A percentile compares a stretch with the other conserved stretches of the same genome.
Evolutionary conservation across 805 yeast species (phyloP).

Genomic region (Soucietia sequanensis): DNA sequence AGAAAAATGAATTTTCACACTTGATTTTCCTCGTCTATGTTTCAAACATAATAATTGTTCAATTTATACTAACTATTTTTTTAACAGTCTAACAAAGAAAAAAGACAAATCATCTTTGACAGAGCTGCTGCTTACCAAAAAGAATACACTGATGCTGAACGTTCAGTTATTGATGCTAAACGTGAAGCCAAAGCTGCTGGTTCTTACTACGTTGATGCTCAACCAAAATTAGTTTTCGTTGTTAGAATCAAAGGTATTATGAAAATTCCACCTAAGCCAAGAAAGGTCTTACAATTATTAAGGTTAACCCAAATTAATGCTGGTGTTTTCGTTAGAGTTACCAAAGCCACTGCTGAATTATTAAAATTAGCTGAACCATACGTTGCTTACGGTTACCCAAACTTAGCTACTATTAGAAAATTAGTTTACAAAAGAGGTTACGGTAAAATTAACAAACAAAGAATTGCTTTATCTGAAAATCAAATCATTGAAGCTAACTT

Average conservation of each 20-base stretch:
- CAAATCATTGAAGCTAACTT: conserved; percentile 81
- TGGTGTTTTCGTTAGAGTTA: conserved; percentile 91
- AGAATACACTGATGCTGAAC: conserved; percentile 92
- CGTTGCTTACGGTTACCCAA: conserved; percentile 98
- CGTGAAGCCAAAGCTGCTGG: conserved; percentile 94
- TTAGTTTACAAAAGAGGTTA: conserved; percentile 95
- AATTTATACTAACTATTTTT: conserved; percentile 31
- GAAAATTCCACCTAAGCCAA: conserved; percentile 99
- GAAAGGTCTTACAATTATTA: conserved; percentile 94
- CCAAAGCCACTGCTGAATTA: conserved; percentile 93
- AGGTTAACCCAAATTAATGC: conserved; percentile 93
- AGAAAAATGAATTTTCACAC: background rate
- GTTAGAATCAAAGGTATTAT: conserved; percentile 99
- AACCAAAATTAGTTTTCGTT: conserved; percentile 91
- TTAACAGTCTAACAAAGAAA: conserved; percentile 45
- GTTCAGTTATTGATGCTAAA: conserved; percentile 81
- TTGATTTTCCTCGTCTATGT: background rate
- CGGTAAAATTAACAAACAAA: conserved; percentile 97
- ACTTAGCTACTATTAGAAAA: conserved; percentile 86
- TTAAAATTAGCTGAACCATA: conserved; percentile 93
- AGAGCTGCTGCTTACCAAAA: conserved; percentile 96
- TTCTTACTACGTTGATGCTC: conserved; percentile 93
- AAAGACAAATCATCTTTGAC: conserved; percentile 74
- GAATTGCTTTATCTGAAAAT: conserved; percentile 87
- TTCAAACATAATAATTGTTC: background rate